A percentile compares a stretch with the other conserved stretches of the same genome.
phyloP scores from a whole-genome alignment of 1,139 yeast genomes.

The Yamadazyma buinensis region DNA sequence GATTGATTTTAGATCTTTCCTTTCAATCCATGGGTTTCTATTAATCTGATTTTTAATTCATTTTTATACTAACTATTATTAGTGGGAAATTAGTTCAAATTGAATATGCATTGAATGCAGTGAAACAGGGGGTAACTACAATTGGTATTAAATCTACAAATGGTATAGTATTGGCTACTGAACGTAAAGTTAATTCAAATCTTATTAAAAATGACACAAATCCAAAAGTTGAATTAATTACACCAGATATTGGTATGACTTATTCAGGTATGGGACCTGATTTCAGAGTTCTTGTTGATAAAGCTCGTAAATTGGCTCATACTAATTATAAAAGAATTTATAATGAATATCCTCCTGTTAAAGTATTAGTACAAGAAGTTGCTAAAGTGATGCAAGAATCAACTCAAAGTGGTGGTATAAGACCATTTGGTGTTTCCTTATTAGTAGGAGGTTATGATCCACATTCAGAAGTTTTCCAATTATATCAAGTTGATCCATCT shows the following conservation, averaged over 20 bases:
- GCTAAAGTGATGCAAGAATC: conserved; percentile 98
- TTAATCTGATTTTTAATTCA: too few species aligned
- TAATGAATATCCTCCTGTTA: conserved; percentile 96
- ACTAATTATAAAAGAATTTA: conserved; percentile 88
- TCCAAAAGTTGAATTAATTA: conserved; percentile 75
- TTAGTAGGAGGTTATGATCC: conserved; percentile 94
- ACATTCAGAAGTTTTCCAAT: conserved; percentile 64
- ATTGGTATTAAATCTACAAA: conserved; percentile 94
- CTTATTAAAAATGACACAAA: conserved; percentile 73
- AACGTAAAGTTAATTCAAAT: conserved; percentile 80
- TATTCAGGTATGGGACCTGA: conserved; percentile 99
- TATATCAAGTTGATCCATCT: conserved; percentile 97
- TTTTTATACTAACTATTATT: too few species aligned
- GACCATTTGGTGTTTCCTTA: conserved; percentile 96
- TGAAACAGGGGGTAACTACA: conserved; percentile 96
- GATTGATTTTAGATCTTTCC: too few species aligned
- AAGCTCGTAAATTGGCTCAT: conserved; percentile 90
- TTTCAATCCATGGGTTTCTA: too few species aligned
- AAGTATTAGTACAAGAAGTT: conserved; percentile 87
- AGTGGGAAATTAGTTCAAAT: conserved; percentile 97
- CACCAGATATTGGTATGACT: conserved; percentile 96
- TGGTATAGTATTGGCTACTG: conserved; percentile 96
- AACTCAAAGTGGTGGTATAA: conserved; percentile 96
- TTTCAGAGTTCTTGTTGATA: conserved; percentile 89
- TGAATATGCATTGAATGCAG: conserved; percentile 96